A percentile compares a stretch with the other conserved stretches of the same genome.
These are phyloP conservation scores for Trapa bicornis DNA, from an alignment of 345 rosid species.

Conservation along the genomic window DNA sequence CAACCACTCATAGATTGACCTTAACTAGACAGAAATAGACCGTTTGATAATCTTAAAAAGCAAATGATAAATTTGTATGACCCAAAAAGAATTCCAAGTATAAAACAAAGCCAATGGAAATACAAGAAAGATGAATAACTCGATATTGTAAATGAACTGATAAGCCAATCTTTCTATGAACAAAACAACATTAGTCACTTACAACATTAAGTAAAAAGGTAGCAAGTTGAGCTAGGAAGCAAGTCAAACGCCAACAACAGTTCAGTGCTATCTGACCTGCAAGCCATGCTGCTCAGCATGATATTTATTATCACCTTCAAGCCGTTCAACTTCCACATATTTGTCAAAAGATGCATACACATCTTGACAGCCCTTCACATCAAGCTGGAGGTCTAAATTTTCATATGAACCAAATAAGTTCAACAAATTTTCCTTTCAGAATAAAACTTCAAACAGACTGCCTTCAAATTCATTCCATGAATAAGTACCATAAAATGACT, in stretches of 20 bases:
- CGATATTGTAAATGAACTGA: background rate
- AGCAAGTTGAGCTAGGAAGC: background rate
- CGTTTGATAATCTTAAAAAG: background rate
- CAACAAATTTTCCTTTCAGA: constrained; percentile 6
- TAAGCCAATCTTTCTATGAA: background rate
- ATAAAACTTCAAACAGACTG: background rate
- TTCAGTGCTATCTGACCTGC: constrained; percentile 33
- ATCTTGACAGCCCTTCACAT: constrained; percentile 74
- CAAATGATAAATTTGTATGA: background rate
- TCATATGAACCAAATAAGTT: constrained; percentile 22
- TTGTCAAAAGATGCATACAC: constrained; percentile 75
- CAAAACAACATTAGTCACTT: background rate
- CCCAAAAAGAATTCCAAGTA: background rate
- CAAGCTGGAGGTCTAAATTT: constrained; percentile 63
- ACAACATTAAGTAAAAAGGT: background rate
- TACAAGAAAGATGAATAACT: background rate
- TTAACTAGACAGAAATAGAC: background rate
- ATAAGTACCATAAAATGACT: constrained; percentile 38
- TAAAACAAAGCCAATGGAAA: background rate
- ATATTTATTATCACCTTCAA: constrained; percentile 69
- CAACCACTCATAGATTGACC: background rate
- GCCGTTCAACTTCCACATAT: constrained; percentile 74
- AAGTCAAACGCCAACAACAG: background rate
- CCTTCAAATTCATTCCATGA: background rate
- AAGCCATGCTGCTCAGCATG: constrained; percentile 62